These are phyloP conservation scores for Stagonosporopsis chrysanthemi DNA, from an alignment of 2,329 filamentous ascomycete genomes.

Conservation along the genomic window DNA sequence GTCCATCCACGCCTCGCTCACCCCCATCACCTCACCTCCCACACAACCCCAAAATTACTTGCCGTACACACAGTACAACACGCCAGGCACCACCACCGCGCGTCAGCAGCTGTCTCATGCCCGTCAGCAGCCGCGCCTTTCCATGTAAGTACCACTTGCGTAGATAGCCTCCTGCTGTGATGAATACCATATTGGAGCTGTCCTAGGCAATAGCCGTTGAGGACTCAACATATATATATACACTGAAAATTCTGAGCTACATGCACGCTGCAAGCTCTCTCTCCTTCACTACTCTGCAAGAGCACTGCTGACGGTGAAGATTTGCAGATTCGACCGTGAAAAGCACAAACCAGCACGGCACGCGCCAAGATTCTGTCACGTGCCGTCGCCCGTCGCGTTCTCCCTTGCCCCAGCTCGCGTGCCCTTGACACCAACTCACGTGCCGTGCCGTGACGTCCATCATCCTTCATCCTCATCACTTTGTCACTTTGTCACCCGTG, in stretches of 20 bases:
- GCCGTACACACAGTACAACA: background rate
- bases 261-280: conserved; percentile 29
- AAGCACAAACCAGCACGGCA: background rate
- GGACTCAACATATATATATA: conserved; percentile 60
- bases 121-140: conserved; percentile 6
- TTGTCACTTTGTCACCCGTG: background rate
- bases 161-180: conserved; percentile 31
- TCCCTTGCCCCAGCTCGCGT: background rate
- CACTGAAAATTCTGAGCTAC: conserved; percentile 53
- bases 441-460: background rate
- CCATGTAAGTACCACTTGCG: conserved; percentile 24
- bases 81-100: background rate
- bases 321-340: conserved; percentile 12
- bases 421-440: conserved; percentile 5
- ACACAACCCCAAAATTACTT: background rate
- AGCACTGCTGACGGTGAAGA: conserved; percentile 31
- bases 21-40: conserved; percentile 1
- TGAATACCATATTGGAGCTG: conserved; percentile 83
- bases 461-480: background rate
- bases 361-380: background rate
- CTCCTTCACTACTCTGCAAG: conserved; percentile 6
- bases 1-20: background rate
- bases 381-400: conserved; percentile 3
- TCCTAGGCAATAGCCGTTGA: conserved; percentile 63
- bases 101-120: conserved; percentile 13